Base-by-base conservation (phyloP, 2,329 filamentous ascomycete genomes). In the Diplodia sapinea region DNA sequence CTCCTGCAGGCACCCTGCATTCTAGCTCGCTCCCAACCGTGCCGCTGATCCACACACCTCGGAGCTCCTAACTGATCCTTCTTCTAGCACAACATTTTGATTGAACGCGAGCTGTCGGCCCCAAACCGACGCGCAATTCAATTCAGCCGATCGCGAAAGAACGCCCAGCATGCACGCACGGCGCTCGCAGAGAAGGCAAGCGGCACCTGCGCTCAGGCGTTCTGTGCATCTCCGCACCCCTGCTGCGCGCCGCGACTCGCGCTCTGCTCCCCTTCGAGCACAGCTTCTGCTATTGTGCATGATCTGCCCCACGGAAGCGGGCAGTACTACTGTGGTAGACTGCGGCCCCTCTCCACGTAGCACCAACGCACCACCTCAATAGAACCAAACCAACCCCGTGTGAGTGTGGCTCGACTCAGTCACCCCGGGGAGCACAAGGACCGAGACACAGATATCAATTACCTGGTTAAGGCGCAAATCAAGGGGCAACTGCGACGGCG, bases 51-150 rank as follows among this genome's bases (percentile, higher is more conserved):
- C 54, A 52, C 50, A 52, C 17, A 15, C 54, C 54, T 55, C 52
- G 29, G 52, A 55, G 52, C 54, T 36, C 43, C n/a, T 23, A 12
- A 17, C 33, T 31, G 33, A 23, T 38, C n/a, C 55, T 33, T 26
- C 11, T 26, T 36, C 55, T 29, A 57, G 55, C 50, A 29, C 50
- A 52, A 29, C 23, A 29, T 26, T 29, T 29, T 52, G 50, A 52
- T 29, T 54, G 26, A 26, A 20, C 50, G 23, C 8, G 17, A 2
- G 17, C 26, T 23, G 17, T 38, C 54, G 54, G 54, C 54, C 54
- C 33, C 54, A 33, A 56, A 56, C 33, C 54, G 54, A 56, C 54
- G 54, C 54, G 54, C 54, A 56, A 56, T 56, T 56, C 54, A 56
- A 56, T 56, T 56, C 31, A 38, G 33, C 54, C 54, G 54, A 40